These are phyloP conservation scores for Neurospora sp. DNA, from an alignment of 495 filamentous ascomycete genomes.

Conservation along the genomic window DNA sequence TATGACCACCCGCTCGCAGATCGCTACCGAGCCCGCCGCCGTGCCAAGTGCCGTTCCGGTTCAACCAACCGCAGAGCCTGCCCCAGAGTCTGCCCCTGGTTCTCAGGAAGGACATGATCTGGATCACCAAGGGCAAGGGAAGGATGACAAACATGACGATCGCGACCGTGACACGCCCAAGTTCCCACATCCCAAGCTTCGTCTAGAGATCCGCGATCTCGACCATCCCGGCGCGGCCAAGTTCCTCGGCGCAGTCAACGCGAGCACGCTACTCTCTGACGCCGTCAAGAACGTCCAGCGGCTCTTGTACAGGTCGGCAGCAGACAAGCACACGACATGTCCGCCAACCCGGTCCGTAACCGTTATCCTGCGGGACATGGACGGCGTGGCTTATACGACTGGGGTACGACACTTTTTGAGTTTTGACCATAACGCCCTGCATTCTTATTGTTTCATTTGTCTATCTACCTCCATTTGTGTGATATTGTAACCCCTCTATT, in stretches of 20 bases:
- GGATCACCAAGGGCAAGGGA: background rate
- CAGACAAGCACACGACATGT: slow-evolving; percentile 26
- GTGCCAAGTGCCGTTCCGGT: slow-evolving; percentile 4
- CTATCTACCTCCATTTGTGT: background rate
- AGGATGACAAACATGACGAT: background rate
- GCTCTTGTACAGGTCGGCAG: slow-evolving; percentile 46
- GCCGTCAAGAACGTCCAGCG: slow-evolving; percentile 57
- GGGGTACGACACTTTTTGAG: slow-evolving; percentile 29
- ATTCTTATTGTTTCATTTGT: background rate
- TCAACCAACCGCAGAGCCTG: background rate
- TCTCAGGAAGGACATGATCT: background rate
- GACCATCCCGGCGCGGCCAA: slow-evolving; percentile 47
- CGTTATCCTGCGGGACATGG: slow-evolving; percentile 67
- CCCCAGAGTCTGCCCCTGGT: background rate
- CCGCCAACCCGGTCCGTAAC: slow-evolving; percentile 67
- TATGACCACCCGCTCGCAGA: slow-evolving; percentile 9
- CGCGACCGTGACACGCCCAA: slow-evolving; percentile 3
- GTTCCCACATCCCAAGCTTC: slow-evolving; percentile 51
- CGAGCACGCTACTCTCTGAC: slow-evolving; percentile 44
- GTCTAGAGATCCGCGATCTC: slow-evolving; percentile 61
- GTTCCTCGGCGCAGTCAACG: slow-evolving; percentile 54
- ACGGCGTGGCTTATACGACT: slow-evolving; percentile 80
- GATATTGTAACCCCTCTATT: background rate
- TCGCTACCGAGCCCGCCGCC: slow-evolving; percentile 2
- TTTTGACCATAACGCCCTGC: background rate